Evolutionary conservation across 352 stramenopile genomes (phyloP), one percentile per base, ranked within the genome.

Genomic region (Aphanomyces astaci): DNA sequence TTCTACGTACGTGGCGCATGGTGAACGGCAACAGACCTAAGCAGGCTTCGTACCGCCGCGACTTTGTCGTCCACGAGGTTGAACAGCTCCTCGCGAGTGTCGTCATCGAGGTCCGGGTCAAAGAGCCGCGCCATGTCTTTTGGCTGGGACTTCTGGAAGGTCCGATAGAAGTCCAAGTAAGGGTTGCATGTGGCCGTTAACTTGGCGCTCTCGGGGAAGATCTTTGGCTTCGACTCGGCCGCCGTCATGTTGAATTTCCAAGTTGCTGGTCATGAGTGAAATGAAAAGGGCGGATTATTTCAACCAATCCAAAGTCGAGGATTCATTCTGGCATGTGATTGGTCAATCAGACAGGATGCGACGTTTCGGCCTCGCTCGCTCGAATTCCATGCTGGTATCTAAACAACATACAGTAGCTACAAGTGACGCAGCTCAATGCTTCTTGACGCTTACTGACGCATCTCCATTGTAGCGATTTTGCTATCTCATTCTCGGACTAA

Each of bases 81-180:
- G 71, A 88, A 91, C 76, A 91, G 81, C 62, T 84, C 73, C 24
- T 73, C 75, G 53, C 85, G 81, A 57, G 72, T 78, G 62, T 89
- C 81, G 78, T 90, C 82, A 60, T 76, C 80, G 52, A 92, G 72
- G 13, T 77, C 64, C 36, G 82, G 81, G 51, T 94, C 81, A 64
- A 94, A 94, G n/a, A 94, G 75, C 4, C 72, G 70, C 39, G 78
- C 79, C 45, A 94, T 74, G 31, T 94, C 83, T 63, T 81, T 73
- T 39, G 73, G 74, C 30, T 77, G 76, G 31, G 78, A 76, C n/a
- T 70, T 73, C 49, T 80, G 84, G 72, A 88, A 94, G 49, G 75
- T 77, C 64, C 75, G 66, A 64, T 89, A 91, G 74, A 88, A 90
- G 56, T 90, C 77, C 73, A 94, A 65, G 74, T 94, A 94, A 73